Evolutionary conservation across 345 rosid species (phyloP).

Genomic region (Pistacia atlantica): DNA sequence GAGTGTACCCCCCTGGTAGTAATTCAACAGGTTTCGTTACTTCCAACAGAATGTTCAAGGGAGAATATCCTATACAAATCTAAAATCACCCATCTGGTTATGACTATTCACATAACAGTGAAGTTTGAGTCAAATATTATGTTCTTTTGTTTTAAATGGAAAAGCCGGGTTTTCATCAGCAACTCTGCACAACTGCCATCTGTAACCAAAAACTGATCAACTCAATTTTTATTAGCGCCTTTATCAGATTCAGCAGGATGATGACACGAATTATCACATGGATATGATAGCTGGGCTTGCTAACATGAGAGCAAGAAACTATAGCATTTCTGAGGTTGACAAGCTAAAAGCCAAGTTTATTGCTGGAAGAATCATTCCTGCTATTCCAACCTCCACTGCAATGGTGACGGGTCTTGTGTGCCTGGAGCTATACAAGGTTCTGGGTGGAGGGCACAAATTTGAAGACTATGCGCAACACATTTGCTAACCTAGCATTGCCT

Average conservation of each 20-base stretch:
- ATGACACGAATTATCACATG: too few species aligned
- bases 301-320: too few species aligned
- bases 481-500: too few species aligned
- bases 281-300: too few species aligned
- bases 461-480: conserved; percentile 36
- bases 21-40: not conserved
- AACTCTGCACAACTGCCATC: conserved; percentile 7
- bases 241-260: conserved; percentile 63
- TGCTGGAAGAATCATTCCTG: conserved; percentile 74
- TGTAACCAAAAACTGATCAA: not conserved
- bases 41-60: not conserved
- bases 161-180: not conserved
- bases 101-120: not conserved
- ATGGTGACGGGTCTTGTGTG: conserved; percentile 98
- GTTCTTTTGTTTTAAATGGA: not conserved
- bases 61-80: not conserved
- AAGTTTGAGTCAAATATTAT: not conserved
- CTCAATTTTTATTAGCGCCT: conserved; percentile 86
- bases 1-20: not conserved
- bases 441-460: conserved; percentile 68
- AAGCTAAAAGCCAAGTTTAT: too few species aligned
- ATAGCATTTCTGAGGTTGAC: too few species aligned
- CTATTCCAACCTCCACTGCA: conserved; percentile 95
- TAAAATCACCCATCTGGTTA: too few species aligned
- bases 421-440: conserved; percentile 92